Evolutionary conservation across 352 stramenopile species (phyloP), one percentile per base, ranked within the genome.

Genomic region (Globisporangium canariense): DNA sequence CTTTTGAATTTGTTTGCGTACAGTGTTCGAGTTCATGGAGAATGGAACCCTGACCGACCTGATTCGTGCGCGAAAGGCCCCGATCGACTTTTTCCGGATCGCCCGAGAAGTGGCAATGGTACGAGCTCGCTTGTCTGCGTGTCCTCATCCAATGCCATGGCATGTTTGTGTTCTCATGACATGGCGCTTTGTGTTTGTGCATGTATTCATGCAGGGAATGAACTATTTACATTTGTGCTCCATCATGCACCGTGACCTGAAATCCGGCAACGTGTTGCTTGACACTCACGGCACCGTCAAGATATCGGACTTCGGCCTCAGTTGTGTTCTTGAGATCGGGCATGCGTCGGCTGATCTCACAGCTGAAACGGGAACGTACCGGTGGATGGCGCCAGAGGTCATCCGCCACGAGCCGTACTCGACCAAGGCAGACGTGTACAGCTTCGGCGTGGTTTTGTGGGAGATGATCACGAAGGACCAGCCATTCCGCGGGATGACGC

Each of bases 311-410:
- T 96, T 96, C 74, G 86, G 87, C 2, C 69, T 96, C 49, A 95
- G 87, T 36, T 94, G 86, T 43, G 83, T 93, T 54, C 74, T 95
- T 14, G 85, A 95, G 54, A 90, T 93, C 22, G 83, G 80, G 14
- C 56, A 64, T 47, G 81, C 74, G 38, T 90, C 81, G 38, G 78
- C 81, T 34, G 86, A 96, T 58, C 65, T 96, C 62, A 96, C 88
- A 3, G 88, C 88, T 10, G 86, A 96, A 70, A 94, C 88, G 20
- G 88, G 88, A 41, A 96, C 88, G n/a, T 96, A 96, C 66, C 81
- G 96, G 40, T 98, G 97, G 83, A 98, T 98, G 94, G 93, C 94
- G 11, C 94, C 94, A 0, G 92, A 98, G 62, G 95, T 98, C 10
- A 97, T 97, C 49, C 90, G 94, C 9, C 89, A 94, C 65, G 80